Conservation (phyloP, 768 basidiomycete species). For the Pulveroboletus sp. region DNA sequence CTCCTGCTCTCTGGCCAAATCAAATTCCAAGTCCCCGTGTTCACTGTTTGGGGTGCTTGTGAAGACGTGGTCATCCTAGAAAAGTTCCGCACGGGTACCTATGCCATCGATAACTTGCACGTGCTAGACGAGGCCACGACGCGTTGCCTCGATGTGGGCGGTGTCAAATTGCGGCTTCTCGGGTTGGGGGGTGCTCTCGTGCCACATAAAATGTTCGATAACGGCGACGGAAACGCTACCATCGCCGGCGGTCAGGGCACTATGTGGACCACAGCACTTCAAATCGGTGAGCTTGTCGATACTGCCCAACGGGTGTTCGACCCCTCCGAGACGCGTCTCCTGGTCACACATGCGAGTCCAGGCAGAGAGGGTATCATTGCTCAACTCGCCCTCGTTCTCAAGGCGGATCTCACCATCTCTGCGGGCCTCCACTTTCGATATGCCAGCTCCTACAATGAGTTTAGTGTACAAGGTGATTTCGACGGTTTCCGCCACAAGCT, state of each 20-base stretch:
- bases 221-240: constrained; percentile 91
- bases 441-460: constrained; percentile 94
- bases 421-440: constrained; percentile 98
- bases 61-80: constrained; percentile 93
- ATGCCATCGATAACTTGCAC: constrained; percentile 84
- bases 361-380: constrained; percentile 91
- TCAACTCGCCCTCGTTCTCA: constrained; percentile 84
- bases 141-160: constrained; percentile 84
- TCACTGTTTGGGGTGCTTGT: constrained; percentile 95
- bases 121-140: constrained; percentile 96
- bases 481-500: constrained; percentile 86
- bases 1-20: constrained; percentile 85
- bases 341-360: constrained; percentile 88
- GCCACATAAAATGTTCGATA: constrained; percentile 91
- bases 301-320: constrained; percentile 95
- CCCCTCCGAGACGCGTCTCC: constrained; percentile 86
- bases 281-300: constrained; percentile 97
- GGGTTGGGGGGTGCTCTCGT: constrained; percentile 95
- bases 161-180: constrained; percentile 89
- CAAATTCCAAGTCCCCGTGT: constrained; percentile 89
- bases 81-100: constrained; percentile 81
- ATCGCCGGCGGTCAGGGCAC: constrained; percentile 98
- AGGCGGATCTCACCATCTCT: constrained; percentile 90
- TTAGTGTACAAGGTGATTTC: constrained; percentile 85
- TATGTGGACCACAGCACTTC: constrained; percentile 97